These are phyloP conservation scores for Candida ponderosae DNA, from an alignment of 805 yeast species.

Conservation along the genomic window DNA sequence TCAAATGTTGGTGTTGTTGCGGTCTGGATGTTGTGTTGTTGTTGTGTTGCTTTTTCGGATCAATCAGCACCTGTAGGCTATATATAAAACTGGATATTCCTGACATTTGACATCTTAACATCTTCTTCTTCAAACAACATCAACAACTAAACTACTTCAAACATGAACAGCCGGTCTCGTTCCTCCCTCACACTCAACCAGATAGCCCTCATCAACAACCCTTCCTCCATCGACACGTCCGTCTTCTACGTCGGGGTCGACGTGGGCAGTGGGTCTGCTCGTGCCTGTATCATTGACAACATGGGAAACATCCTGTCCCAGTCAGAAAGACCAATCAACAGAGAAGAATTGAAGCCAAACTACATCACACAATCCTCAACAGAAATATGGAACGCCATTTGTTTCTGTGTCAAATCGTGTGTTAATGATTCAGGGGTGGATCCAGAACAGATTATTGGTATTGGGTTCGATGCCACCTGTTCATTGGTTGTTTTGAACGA, in stretches of 20 bases:
- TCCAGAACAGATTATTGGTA: constrained; percentile 63
- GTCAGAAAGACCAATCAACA: constrained; percentile 69
- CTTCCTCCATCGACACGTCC: constrained; percentile 20
- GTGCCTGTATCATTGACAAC: constrained; percentile 87
- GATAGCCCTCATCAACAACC: constrained; percentile 17
- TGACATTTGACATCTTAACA: no score
- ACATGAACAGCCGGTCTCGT: constrained; percentile 13
- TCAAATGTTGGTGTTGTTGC: no score
- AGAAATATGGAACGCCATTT: constrained; percentile 87
- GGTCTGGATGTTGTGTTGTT: no score
- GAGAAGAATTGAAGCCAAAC: constrained; percentile 68
- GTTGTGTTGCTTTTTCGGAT: no score
- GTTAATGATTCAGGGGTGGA: constrained; percentile 70
- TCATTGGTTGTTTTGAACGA: constrained; percentile 79
- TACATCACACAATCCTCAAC: constrained; percentile 80
- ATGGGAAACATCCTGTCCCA: constrained; percentile 74
- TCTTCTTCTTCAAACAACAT: no score
- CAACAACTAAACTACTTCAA: no score
- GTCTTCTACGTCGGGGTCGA: constrained; percentile 71
- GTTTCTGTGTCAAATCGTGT: constrained; percentile 72
- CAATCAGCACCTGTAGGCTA: no score
- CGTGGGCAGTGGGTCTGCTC: constrained; percentile 96
- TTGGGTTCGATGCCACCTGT: constrained; percentile 97
- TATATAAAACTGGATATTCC: no score
- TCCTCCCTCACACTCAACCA: constrained; percentile 21